Evolutionary conservation across 768 basidiomycete species (phyloP).

Genomic region (Collybia sordida): DNA sequence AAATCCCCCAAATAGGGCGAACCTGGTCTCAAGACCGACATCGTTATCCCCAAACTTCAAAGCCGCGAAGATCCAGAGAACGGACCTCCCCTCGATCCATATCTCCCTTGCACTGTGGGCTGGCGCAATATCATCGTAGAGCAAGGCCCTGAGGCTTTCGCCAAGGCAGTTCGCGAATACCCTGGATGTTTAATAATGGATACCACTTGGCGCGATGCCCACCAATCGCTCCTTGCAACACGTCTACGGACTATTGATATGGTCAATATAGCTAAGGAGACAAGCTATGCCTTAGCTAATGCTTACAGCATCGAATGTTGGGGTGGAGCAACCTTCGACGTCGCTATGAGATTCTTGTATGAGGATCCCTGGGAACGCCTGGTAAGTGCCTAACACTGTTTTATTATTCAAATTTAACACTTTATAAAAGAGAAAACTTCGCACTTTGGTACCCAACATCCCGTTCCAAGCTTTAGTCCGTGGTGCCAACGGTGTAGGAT

Average conservation of each 20-base stretch:
- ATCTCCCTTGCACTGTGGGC: constrained; percentile 80
- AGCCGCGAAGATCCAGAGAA: constrained; percentile 73
- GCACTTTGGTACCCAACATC: constrained; percentile 97
- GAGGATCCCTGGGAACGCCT: constrained; percentile 99
- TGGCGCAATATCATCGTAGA: constrained; percentile 99
- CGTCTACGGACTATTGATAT: constrained; percentile 95
- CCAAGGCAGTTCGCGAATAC: constrained; percentile 95
- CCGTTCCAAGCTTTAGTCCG: constrained; percentile 98
- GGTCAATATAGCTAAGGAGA: constrained; percentile 98
- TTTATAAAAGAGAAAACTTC: constrained; percentile 81
- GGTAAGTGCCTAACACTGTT: constrained; percentile 41
- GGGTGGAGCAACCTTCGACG: constrained; percentile 99
- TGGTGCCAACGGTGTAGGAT: constrained; percentile 98
- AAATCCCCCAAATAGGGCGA: constrained; percentile 58
- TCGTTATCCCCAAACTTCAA: constrained; percentile 77
- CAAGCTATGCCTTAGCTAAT: constrained; percentile 90
- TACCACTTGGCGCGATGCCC: constrained; percentile 99
- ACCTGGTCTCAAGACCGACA: constrained; percentile 89
- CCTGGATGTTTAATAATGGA: constrained; percentile 96
- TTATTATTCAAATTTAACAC: neutral
- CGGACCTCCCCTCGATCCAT: constrained; percentile 74
- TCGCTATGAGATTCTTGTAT: constrained; percentile 98
- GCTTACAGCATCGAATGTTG: constrained; percentile 98
- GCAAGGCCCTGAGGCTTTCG: constrained; percentile 96
- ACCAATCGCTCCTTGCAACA: constrained; percentile 96